Evolutionary conservation across 169 alveolate genomes (phyloP).

Genomic region (Plasmodium ovale): DNA sequence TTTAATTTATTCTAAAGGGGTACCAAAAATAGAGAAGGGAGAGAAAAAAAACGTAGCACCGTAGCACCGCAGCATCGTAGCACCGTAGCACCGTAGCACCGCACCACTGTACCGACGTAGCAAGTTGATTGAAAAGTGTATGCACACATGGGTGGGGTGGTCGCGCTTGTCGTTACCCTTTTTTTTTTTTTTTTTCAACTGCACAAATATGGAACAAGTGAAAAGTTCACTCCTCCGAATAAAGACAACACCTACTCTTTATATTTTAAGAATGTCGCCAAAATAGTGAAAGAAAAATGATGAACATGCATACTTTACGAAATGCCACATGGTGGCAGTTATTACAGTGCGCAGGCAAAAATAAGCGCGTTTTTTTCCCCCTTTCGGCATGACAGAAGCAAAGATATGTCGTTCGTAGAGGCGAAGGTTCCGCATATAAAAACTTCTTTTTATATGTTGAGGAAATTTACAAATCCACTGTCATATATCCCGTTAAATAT

Average conservation of each 20-base stretch:
- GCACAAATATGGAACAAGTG: not conserved
- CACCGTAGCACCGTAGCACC: no score
- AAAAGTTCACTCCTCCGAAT: constrained; percentile 2
- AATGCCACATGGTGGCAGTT: not conserved
- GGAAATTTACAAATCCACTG: constrained; percentile 46
- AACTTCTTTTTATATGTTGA: constrained; percentile 57
- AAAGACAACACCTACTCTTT: constrained; percentile 40
- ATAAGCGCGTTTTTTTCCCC: no score
- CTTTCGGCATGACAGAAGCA: constrained; percentile 35
- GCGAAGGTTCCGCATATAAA: constrained; percentile 45
- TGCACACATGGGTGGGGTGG: constrained; percentile 27
- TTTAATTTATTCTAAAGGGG: not conserved
- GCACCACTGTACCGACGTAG: no score
- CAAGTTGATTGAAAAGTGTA: not conserved
- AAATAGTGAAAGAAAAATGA: constrained; percentile 10
- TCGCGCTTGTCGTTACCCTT: constrained; percentile 1
- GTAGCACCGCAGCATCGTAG: no score
- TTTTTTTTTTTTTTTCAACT: constrained; percentile 46
- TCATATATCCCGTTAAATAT: constrained; percentile 64
- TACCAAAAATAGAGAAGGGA: not conserved
- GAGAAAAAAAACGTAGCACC: not conserved
- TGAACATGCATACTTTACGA: not conserved
- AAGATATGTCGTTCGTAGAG: constrained; percentile 57
- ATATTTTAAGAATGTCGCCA: constrained; percentile 53
- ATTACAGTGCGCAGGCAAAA: not conserved